Percentiles rank a stretch among this genome's conserved stretches.
Conservation (phyloP, 192 early-diverging fungal genomes). For the Spinellus fusiger region DNA sequence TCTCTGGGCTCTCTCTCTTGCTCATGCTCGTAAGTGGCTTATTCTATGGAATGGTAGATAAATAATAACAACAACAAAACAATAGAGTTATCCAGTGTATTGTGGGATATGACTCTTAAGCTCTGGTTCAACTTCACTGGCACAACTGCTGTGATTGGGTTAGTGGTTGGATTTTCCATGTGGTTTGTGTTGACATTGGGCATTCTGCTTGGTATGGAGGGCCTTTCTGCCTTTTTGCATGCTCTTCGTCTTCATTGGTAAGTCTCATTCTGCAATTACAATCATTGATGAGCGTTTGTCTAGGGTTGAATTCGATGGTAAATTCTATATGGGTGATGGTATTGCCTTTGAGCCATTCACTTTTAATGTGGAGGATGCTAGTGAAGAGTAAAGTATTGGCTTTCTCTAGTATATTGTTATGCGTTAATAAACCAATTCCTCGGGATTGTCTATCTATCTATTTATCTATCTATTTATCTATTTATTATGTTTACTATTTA, state of each 20-base stretch:
- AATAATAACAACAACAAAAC: background rate
- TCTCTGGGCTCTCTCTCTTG: slow-evolving; percentile 96
- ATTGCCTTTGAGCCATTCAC: slow-evolving; percentile 88
- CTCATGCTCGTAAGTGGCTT: slow-evolving; percentile 66
- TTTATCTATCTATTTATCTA: too few species aligned
- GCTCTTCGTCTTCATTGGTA: slow-evolving; percentile 88
- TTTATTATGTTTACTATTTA: too few species aligned
- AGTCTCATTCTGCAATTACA: background rate
- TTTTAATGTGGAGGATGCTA: slow-evolving; percentile 43
- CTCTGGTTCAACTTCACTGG: slow-evolving; percentile 46
- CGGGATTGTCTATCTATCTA: background rate
- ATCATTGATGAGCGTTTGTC: background rate
- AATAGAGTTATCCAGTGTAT: slow-evolving; percentile 82
- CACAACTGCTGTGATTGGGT: slow-evolving; percentile 54
- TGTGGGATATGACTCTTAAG: slow-evolving; percentile 89
- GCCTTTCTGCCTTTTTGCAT: slow-evolving; percentile 81
- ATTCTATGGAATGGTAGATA: background rate
- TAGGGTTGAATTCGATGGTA: slow-evolving; percentile 92
- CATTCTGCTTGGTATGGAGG: slow-evolving; percentile 84
- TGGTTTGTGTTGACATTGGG: slow-evolving; percentile 85
- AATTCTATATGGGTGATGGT: slow-evolving; percentile 94
- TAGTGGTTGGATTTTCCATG: slow-evolving; percentile 73
- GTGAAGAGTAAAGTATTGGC: background rate
- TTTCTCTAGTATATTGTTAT: background rate
- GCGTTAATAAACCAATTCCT: background rate